Evolutionary conservation across 1,139 yeast species (phyloP).

Genomic region (Candida neerlandica): DNA sequence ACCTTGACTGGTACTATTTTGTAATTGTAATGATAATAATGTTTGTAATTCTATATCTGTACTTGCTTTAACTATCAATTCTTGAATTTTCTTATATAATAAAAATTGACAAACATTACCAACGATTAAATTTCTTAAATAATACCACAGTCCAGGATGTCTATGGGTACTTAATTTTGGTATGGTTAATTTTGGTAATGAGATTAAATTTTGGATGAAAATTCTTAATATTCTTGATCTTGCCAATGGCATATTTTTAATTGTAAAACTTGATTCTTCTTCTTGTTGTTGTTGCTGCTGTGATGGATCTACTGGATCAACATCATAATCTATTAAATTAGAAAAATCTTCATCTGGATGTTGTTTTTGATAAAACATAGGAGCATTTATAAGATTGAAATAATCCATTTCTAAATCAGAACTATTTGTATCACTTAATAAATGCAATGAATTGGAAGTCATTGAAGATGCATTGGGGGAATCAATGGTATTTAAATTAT

Average conservation of each 20-base stretch:
- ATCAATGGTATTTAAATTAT: constrained; percentile 4
- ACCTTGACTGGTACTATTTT: not conserved
- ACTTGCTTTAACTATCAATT: constrained; percentile 19
- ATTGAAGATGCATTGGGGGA: constrained; percentile 9
- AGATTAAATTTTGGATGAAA: constrained; percentile 29
- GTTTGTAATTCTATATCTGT: constrained; percentile 13
- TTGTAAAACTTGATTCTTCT: constrained; percentile 16
- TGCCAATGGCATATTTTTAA: constrained; percentile 22
- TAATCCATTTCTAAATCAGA: constrained; percentile 25
- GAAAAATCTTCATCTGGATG: constrained; percentile 39
- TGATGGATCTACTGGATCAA: not conserved
- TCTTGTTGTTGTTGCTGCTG: constrained; percentile 8
- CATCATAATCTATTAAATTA: constrained; percentile 23
- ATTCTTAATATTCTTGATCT: constrained; percentile 26
- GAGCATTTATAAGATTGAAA: constrained; percentile 32
- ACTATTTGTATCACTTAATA: constrained; percentile 4
- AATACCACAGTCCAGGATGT: constrained; percentile 49
- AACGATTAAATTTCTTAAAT: constrained; percentile 41
- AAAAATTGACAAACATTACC: constrained; percentile 42
- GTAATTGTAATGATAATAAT: constrained; percentile 8
- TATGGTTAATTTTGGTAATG: constrained; percentile 37
- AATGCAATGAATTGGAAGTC: not conserved
- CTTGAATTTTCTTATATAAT: constrained; percentile 36
- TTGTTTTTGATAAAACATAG: constrained; percentile 29
- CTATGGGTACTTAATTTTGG: constrained; percentile 43